Evolutionary conservation across 164 flowering plant genomes (phyloP).

Genomic region (Liriodendron chinense): DNA sequence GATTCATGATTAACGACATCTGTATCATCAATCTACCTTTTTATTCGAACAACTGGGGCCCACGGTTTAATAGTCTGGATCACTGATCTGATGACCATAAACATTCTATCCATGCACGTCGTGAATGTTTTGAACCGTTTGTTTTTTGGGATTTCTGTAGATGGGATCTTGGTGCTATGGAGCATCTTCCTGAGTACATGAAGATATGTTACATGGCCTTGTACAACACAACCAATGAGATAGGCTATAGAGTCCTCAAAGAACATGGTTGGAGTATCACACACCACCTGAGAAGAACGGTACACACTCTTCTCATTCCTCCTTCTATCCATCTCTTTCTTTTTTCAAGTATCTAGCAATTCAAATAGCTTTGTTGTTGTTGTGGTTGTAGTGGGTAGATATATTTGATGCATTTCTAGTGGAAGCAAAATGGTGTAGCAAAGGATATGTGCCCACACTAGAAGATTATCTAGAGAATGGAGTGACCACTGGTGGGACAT

Average conservation of each 20-base stretch:
- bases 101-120: too few species aligned
- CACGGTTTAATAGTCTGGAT: too few species aligned
- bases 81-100: too few species aligned
- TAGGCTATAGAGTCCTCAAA: conserved; percentile 18
- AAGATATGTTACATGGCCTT: conserved; percentile 37
- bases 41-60: too few species aligned
- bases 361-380: too few species aligned
- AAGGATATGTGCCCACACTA: conserved; percentile 30
- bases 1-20: too few species aligned
- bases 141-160: background rate
- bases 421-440: conserved; percentile 45
- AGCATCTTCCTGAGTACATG: conserved; percentile 44
- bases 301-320: conserved; percentile 4
- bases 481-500: conserved; percentile 24
- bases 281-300: conserved; percentile 22
- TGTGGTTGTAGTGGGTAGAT: conserved; percentile 33
- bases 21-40: too few species aligned
- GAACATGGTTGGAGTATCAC: conserved; percentile 22
- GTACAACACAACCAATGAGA: conserved; percentile 37
- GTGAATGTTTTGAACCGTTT: too few species aligned
- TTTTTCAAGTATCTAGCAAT: background rate
- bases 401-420: conserved; percentile 31
- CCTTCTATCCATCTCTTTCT: conserved; percentile 6
- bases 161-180: conserved; percentile 36
- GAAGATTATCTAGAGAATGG: conserved; percentile 40